Base-by-base conservation (phyloP, 2,329 filamentous ascomycete genomes). In the Cordyceps farinosa region DNA sequence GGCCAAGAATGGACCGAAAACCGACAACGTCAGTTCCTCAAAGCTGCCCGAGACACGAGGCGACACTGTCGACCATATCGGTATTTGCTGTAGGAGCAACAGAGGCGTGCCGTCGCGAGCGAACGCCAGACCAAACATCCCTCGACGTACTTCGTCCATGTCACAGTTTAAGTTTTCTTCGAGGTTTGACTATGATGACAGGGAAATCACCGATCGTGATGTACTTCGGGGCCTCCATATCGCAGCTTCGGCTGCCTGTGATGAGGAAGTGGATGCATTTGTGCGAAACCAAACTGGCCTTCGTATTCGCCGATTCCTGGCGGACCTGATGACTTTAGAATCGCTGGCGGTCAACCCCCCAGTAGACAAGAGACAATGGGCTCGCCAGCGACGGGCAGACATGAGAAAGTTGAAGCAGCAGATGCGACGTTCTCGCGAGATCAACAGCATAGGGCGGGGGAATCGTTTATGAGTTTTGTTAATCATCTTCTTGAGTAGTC, bases 221-320 rank as follows among this genome's bases (percentile, higher is more conserved):
- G 79, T 87, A 3, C 76, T 86, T 55, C 76, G 79, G 57, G 84
- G 84, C 0, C 72, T 87, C 11, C 81, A 82, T 64, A 78, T 86
- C 45, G 83, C 83, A 5, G 79, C 82, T 36, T 81, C 80, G 5
- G 84, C 84, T 11, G 84, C 84, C 5, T 84, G 83, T 56, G 80
- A 86, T 62, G 79, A 83, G 62, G 73, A 79, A 42, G 77, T 85
- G 2, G 83, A 87, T 68, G 76, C 77, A 0, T 80, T 80, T 70
- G 80, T 87, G 61, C 74, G 78, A 34, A 73, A 79, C 29, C 78
- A 79, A 65, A 85, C 82, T 0, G 84, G 84, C 0, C 69, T 84
- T 30, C 75, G 81, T 15, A 78, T 86, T 52, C 78, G 84, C 40
- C 79, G 78, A 7, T 84, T 87, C 65, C 70, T 87, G 17, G 82